Percentiles rank a stretch among this genome's conserved stretches.
These are phyloP conservation scores for Tetragonia tetragonoides DNA, from an alignment of 148 eudicot species.

Conservation along the genomic window DNA sequence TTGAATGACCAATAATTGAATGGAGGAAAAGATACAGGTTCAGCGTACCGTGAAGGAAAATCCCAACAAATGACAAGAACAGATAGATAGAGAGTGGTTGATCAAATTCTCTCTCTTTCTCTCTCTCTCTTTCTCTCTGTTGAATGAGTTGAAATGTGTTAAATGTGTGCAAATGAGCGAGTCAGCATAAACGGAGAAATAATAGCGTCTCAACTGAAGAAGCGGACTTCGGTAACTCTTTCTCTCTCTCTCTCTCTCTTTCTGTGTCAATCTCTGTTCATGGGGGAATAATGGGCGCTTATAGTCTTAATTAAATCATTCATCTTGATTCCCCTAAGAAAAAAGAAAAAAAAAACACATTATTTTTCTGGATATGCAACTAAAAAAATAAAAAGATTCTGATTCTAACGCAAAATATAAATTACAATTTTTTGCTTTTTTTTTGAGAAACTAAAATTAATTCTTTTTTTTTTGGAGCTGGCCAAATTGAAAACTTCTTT, in stretches of 20 bases:
- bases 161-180: not conserved
- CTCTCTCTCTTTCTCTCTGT: not conserved
- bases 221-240: conserved; percentile 2
- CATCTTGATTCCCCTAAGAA: no score
- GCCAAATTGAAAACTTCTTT: no score
- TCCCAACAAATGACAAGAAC: not conserved
- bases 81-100: not conserved
- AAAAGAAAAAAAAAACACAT: no score
- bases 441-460: no score
- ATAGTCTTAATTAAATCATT: no score
- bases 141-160: not conserved
- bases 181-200: not conserved
- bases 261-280: not conserved
- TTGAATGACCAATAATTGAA: not conserved
- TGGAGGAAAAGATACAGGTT: no score
- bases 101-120: not conserved
- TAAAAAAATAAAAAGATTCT: no score
- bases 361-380: no score
- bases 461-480: no score
- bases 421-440: no score
- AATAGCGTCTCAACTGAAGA: conserved; percentile 9
- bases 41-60: not conserved
- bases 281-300: no score
- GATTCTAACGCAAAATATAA: no score
- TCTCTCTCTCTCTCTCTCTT: not conserved